A percentile compares a stretch with the other conserved stretches of the same genome.
Evolutionary conservation across 2,329 filamentous ascomycete species (phyloP).

Genomic region (Calonectria pteridis): DNA sequence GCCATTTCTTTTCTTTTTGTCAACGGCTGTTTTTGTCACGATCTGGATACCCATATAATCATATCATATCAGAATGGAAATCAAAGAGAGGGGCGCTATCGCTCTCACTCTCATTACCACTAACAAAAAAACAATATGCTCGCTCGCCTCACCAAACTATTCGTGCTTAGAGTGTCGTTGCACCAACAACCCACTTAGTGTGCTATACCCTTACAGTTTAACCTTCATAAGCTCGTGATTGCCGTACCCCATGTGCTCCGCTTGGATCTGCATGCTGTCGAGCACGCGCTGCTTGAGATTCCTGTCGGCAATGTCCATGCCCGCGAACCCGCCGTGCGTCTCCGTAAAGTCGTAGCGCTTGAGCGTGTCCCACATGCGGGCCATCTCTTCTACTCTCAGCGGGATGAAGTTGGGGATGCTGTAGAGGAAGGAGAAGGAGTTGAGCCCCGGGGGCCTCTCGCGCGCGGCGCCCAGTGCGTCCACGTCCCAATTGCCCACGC

Average conservation of each 20-base stretch:
- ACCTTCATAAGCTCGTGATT: conserved; percentile 55
- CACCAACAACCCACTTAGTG: neutral
- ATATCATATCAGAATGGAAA: conserved; percentile 21
- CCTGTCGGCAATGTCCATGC: conserved; percentile 69
- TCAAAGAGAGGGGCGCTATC: neutral
- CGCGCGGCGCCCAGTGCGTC: conserved; percentile 54
- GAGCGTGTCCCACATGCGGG: conserved; percentile 77
- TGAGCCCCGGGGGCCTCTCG: conserved; percentile 57
- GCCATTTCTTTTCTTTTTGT: neutral
- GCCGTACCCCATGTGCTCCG: conserved; percentile 62
- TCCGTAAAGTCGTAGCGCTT: conserved; percentile 71
- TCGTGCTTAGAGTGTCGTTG: neutral
- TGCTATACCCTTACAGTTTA: conserved; percentile 10
- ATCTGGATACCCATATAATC: conserved; percentile 17
- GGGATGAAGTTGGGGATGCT: conserved; percentile 82
- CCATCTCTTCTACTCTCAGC: conserved; percentile 72
- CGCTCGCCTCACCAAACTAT: neutral
- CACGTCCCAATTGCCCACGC: conserved; percentile 58
- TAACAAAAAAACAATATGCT: neutral
- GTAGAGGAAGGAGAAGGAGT: conserved; percentile 80
- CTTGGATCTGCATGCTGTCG: conserved; percentile 83
- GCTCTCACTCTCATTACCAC: conserved; percentile 2
- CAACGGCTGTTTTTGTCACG: neutral
- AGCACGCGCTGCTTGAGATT: conserved; percentile 74
- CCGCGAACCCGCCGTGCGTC: conserved; percentile 76